These are phyloP conservation scores for Cercospora nicotianae DNA, from an alignment of 2,329 filamentous ascomycete species.

Conservation along the genomic window DNA sequence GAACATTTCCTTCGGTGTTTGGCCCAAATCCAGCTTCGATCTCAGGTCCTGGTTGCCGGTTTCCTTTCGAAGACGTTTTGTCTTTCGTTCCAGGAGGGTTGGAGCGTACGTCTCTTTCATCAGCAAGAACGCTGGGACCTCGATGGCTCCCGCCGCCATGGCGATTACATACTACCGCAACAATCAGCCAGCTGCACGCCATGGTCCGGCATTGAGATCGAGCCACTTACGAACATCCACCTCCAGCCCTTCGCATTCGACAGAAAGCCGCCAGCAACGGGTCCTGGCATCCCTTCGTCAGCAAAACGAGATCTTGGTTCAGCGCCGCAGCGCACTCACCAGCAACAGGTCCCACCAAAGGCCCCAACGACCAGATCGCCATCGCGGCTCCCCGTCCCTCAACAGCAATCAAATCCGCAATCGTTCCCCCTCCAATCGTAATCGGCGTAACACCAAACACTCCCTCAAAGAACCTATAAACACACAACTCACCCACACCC, in stretches of 20 bases:
- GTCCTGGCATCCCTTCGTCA: slow-evolving; percentile 38
- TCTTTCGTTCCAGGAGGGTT: slow-evolving; percentile 49
- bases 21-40: slow-evolving; percentile 42
- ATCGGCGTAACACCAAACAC: slow-evolving; percentile 37
- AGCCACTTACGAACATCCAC: slow-evolving; percentile 48
- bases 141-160: slow-evolving; percentile 32
- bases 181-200: neutral
- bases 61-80: slow-evolving; percentile 49
- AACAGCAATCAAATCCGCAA: slow-evolving; percentile 36
- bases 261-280: slow-evolving; percentile 64
- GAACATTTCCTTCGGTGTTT: slow-evolving; percentile 45
- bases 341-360: slow-evolving; percentile 27
- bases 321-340: neutral
- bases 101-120: slow-evolving; percentile 52
- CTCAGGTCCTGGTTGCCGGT: slow-evolving; percentile 49
- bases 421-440: slow-evolving; percentile 32
- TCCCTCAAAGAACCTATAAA: slow-evolving; percentile 37
- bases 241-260: slow-evolving; percentile 65
- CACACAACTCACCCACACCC: slow-evolving; percentile 34
- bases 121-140: slow-evolving; percentile 42
- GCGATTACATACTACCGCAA: slow-evolving; percentile 55
- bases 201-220: neutral
- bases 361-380: slow-evolving; percentile 35
- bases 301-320: neutral
- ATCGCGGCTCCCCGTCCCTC: slow-evolving; percentile 36